A percentile compares a stretch with the other conserved stretches of the same genome.
These are phyloP conservation scores for Brassica cretica DNA, from an alignment of 345 rosid species.

Conservation along the genomic window DNA sequence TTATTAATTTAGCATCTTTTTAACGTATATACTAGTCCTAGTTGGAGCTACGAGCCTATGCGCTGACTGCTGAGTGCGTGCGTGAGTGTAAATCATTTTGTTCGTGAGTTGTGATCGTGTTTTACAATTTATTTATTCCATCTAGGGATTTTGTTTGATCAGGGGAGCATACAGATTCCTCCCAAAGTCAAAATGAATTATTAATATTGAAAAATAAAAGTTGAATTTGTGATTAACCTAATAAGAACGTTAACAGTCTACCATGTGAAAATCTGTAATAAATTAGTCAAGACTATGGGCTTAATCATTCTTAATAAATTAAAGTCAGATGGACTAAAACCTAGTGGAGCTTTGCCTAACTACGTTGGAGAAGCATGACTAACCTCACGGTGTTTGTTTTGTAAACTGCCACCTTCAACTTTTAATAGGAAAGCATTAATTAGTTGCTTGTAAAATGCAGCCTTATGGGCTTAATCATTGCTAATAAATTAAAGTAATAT, in stretches of 20 bases:
- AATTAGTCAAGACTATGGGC: slow-evolving; percentile 28
- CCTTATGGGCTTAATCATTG: slow-evolving; percentile 28
- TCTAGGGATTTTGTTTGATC: background rate
- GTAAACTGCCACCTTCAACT: background rate
- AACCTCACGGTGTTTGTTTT: slow-evolving; percentile 13
- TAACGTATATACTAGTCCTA: background rate
- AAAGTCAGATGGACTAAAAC: slow-evolving; percentile 16
- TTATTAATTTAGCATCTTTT: background rate
- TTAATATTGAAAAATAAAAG: background rate
- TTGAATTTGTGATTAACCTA: slow-evolving; percentile 14
- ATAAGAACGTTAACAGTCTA: slow-evolving; percentile 3
- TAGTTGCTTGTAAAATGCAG: background rate
- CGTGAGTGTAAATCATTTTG: background rate
- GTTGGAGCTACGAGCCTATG: background rate
- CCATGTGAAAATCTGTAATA: background rate
- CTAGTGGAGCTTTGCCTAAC: slow-evolving; percentile 31
- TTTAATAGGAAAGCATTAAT: background rate
- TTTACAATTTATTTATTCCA: background rate
- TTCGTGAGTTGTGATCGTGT: background rate
- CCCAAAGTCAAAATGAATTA: background rate
- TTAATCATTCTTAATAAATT: slow-evolving; percentile 25
- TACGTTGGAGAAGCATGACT: slow-evolving; percentile 12
- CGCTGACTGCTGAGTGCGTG: background rate
- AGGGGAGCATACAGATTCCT: background rate
- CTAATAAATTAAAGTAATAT: slow-evolving; percentile 19